Conservation (phyloP, 805 yeast genomes). For the Lachancea cidri region DNA sequence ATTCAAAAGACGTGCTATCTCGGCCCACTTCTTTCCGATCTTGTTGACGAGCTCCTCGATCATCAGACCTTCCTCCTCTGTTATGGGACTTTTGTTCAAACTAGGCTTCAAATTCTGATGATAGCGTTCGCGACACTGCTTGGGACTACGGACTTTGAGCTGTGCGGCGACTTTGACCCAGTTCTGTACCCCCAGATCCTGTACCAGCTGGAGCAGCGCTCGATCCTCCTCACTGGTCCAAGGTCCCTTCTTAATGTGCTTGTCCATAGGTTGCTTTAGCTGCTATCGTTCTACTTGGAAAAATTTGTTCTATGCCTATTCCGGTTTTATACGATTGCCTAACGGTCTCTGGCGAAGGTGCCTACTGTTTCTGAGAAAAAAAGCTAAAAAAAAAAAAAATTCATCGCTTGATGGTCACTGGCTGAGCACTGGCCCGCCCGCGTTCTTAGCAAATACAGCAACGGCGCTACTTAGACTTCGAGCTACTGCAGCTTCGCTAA, state of each 20-base stretch:
- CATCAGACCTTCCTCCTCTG: constrained; percentile 75
- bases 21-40: constrained; percentile 92
- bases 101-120: constrained; percentile 88
- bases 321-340: constrained; percentile 1
- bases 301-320: constrained; percentile 4
- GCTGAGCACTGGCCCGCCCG: no score
- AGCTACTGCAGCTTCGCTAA: no score
- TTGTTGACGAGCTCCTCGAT: constrained; percentile 74
- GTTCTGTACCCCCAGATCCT: constrained; percentile 70
- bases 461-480: no score
- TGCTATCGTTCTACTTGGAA: background rate
- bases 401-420: background rate
- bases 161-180: constrained; percentile 83
- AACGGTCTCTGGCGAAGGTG: background rate
- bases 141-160: constrained; percentile 75
- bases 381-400: background rate
- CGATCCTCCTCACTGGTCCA: constrained; percentile 88
- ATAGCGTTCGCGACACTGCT: constrained; percentile 86
- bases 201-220: constrained; percentile 61
- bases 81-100: constrained; percentile 74
- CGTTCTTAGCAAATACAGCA: no score
- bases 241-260: constrained; percentile 47
- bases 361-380: background rate
- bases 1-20: constrained; percentile 71
- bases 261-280: constrained; percentile 5